These are phyloP conservation scores for Aspergillus amoenus DNA, from an alignment of 2,329 filamentous ascomycete genomes.

Conservation along the genomic window DNA sequence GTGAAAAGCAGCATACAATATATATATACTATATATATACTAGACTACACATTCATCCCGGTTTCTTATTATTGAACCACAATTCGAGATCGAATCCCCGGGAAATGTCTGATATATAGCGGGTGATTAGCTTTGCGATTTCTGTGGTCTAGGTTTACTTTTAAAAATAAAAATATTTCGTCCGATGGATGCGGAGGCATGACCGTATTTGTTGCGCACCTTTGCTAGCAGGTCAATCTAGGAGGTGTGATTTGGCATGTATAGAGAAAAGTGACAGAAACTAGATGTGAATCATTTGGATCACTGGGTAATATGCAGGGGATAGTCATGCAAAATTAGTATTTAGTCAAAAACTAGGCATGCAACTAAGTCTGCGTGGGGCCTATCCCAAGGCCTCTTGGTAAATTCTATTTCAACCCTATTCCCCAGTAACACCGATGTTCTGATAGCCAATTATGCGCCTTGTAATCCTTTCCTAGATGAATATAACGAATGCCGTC, in stretches of 20 bases:
- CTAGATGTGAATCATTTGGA: not conserved
- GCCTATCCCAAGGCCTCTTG: not conserved
- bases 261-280: not conserved
- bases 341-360: not conserved
- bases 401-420: constrained; percentile 3
- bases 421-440: constrained; percentile 1
- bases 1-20: not conserved
- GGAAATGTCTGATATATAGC: no score
- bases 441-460: not conserved
- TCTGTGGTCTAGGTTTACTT: no score
- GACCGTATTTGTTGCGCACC: no score
- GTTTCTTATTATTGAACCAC: no score
- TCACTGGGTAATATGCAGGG: not conserved
- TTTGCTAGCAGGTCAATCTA: no score
- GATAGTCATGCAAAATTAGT: not conserved
- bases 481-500: not conserved
- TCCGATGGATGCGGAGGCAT: no score
- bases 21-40: not conserved
- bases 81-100: no score
- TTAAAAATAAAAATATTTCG: no score
- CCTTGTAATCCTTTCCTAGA: not conserved
- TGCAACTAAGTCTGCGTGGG: constrained; percentile 6
- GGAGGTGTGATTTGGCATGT: not conserved
- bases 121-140: no score
- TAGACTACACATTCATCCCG: not conserved